phyloP scores from a whole-genome alignment of 148 eudicot genomes.

The Dysphania ambrosioides region DNA sequence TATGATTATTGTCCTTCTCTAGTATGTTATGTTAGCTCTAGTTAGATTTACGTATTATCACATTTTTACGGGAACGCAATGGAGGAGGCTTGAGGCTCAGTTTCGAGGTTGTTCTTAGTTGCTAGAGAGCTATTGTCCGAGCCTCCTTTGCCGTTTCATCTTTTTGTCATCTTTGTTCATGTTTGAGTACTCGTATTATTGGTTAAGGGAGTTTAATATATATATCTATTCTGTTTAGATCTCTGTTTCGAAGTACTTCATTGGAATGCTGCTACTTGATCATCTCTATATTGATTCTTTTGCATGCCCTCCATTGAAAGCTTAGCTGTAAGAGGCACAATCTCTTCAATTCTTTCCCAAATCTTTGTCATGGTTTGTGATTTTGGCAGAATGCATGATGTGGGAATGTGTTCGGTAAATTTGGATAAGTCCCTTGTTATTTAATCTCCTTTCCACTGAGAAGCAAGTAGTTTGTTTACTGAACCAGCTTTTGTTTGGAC shows the following conservation, averaged over 20 bases:
- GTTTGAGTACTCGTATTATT: constrained; percentile 28
- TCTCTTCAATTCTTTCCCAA: not conserved
- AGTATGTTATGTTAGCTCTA: constrained; percentile 17
- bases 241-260: not conserved
- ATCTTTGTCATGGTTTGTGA: not conserved
- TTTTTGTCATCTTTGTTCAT: constrained; percentile 28
- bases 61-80: constrained; percentile 20
- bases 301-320: not conserved
- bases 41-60: constrained; percentile 8
- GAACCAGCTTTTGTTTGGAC: not conserved
- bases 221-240: constrained; percentile 2
- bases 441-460: not conserved
- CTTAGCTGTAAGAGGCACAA: not conserved
- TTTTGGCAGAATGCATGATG: not conserved
- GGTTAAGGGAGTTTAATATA: constrained; percentile 12
- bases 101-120: constrained; percentile 13
- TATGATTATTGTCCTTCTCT: constrained; percentile 12
- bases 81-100: constrained; percentile 21
- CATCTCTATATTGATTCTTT: too few relatives aligned
- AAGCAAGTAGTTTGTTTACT: not conserved
- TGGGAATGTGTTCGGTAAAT: not conserved
- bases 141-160: constrained; percentile 23
- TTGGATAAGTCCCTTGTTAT: not conserved
- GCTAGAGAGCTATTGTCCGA: constrained; percentile 8
- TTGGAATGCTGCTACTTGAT: not conserved